Conservation (phyloP, 2,329 filamentous ascomycete species). For the Reticulascus tulasneorum region DNA sequence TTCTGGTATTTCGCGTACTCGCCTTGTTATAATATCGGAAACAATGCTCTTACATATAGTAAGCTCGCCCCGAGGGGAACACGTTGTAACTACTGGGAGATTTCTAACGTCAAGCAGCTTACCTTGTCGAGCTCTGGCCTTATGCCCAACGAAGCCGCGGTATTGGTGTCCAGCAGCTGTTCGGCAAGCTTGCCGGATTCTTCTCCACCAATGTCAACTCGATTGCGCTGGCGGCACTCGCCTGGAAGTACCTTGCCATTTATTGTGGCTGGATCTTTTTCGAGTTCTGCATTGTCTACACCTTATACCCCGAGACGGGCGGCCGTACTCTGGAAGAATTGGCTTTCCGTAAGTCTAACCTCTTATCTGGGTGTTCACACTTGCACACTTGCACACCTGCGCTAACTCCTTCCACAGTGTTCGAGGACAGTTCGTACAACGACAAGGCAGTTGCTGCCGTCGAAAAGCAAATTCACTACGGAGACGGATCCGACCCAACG, state of each 20-base stretch:
- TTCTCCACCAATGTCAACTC: slow-evolving; percentile 20
- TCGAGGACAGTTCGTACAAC: slow-evolving; percentile 33
- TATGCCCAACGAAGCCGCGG: slow-evolving; percentile 51
- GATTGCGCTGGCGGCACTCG: slow-evolving; percentile 13
- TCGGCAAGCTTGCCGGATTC: slow-evolving; percentile 24
- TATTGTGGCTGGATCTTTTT: slow-evolving; percentile 20
- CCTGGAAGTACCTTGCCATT: slow-evolving; percentile 17
- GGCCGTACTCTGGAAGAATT: slow-evolving; percentile 68
- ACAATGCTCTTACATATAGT: slow-evolving; percentile 57
- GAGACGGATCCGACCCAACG: no score
- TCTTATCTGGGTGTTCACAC: background rate
- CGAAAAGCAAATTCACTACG: slow-evolving; percentile 24
- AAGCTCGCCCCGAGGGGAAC: slow-evolving; percentile 19
- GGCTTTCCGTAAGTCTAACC: no score
- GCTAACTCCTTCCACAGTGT: no score
- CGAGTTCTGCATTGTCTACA: slow-evolving; percentile 55
- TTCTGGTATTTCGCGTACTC: slow-evolving; percentile 53
- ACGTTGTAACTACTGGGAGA: background rate
- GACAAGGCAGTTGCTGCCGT: slow-evolving; percentile 33
- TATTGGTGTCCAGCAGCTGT: slow-evolving; percentile 45
- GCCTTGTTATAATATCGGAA: slow-evolving; percentile 54
- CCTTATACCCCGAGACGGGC: slow-evolving; percentile 73
- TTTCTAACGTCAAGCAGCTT: no score
- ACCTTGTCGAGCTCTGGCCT: slow-evolving; percentile 56
- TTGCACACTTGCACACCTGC: background rate